phyloP scores from a whole-genome alignment of 1,284 basidiomycete genomes.

The Phellopilus nigrolimitatus region DNA sequence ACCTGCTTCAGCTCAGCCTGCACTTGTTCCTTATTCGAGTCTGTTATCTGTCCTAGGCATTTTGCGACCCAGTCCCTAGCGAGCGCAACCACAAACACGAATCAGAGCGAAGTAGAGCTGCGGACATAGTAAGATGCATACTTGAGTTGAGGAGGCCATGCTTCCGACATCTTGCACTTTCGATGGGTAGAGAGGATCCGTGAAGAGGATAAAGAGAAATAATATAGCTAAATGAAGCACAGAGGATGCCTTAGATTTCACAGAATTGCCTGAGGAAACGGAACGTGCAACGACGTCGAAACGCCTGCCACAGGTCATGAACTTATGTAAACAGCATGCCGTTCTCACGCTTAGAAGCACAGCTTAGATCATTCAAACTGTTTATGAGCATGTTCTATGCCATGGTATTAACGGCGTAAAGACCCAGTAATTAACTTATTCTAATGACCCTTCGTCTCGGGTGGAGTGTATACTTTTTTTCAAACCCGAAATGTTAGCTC shows the following conservation, averaged over 20 bases:
- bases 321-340: no score
- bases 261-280: background rate
- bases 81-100: constrained; percentile 11
- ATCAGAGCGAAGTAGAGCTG: constrained; percentile 13
- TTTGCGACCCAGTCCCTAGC: constrained; percentile 79
- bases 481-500: background rate
- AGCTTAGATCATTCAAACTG: no score
- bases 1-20: constrained; percentile 81
- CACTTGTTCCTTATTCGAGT: constrained; percentile 67
- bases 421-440: constrained; percentile 17
- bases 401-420: constrained; percentile 16
- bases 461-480: constrained; percentile 48
- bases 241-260: background rate
- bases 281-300: no score
- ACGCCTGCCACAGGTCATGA: no score
- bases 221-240: no score
- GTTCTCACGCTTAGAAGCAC: no score
- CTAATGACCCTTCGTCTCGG: constrained; percentile 38
- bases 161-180: constrained; percentile 40
- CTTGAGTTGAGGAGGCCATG: constrained; percentile 63
- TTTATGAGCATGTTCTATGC: no score
- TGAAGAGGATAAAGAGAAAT: background rate
- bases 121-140: constrained; percentile 28
- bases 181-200: background rate
- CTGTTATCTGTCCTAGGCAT: constrained; percentile 78